Evolutionary conservation across 208 protist genomes (phyloP).

Genomic region (Leishmania tropica): DNA sequence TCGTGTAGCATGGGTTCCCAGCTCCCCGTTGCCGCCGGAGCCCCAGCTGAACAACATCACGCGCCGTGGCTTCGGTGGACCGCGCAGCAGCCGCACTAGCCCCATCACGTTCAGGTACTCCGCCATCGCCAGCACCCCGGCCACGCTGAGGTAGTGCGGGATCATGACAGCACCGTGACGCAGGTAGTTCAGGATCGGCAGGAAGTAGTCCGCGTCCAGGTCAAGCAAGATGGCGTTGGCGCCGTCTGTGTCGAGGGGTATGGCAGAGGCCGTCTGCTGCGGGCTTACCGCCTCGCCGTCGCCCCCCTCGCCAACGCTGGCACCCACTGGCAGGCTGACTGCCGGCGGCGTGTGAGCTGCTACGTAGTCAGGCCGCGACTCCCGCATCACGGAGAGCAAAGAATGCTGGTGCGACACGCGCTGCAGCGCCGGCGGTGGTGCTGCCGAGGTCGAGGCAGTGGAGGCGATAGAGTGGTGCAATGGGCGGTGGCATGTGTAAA

Average conservation of each 20-base stretch:
- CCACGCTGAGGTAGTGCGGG: slow-evolving; percentile 42
- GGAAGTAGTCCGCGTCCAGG: slow-evolving; percentile 81
- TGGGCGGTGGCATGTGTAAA: not conserved
- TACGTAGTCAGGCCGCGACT: not conserved
- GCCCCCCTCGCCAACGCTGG: not conserved
- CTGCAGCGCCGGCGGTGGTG: not conserved
- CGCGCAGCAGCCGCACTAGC: slow-evolving; percentile 52
- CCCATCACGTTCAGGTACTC: slow-evolving; percentile 76
- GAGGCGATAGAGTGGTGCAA: not conserved
- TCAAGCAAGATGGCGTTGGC: slow-evolving; percentile 78
- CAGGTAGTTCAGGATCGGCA: slow-evolving; percentile 83
- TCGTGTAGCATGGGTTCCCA: slow-evolving; percentile 69
- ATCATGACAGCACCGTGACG: slow-evolving; percentile 68
- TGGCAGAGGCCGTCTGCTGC: slow-evolving; percentile 12
- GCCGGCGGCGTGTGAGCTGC: not conserved
- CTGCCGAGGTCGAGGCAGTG: not conserved
- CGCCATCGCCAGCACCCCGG: slow-evolving; percentile 77
- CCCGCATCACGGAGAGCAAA: not conserved
- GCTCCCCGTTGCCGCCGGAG: slow-evolving; percentile 71
- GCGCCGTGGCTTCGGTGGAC: slow-evolving; percentile 33
- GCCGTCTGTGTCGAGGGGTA: slow-evolving; percentile 63
- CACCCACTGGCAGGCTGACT: not conserved
- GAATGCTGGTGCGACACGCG: not conserved
- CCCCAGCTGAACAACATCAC: slow-evolving; percentile 88
- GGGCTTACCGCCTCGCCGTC: slow-evolving; percentile 32